Evolutionary conservation across 441 rosid species (phyloP), one percentile per base, ranked within the genome.

Genomic region (Breynia disticha): DNA sequence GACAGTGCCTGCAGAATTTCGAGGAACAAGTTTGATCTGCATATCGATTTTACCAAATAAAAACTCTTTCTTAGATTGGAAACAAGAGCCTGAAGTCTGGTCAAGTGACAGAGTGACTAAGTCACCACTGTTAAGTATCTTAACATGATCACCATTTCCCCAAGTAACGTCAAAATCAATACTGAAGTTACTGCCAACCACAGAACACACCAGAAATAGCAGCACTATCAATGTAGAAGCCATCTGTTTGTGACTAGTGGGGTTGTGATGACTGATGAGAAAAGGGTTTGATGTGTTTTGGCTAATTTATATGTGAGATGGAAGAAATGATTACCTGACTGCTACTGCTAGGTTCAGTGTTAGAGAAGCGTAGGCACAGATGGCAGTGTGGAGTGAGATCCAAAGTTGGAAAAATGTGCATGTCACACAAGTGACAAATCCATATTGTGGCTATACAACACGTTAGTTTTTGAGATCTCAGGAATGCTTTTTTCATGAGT

Each of bases 31-130:
- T 16, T 63, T 63, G 17, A 55, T 43, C 18, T 63, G 55, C 67
- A 56, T 63, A 1, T 63, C 56, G 18, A 63, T 46, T 52, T 63
- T 56, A 13, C 51, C 68, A 19, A 55, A 65, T 16, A 65, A 39
- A 47, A 52, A 68, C 20, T 54, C 39, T 0, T 50, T 55, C 57
- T 51, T 69, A 35, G 69, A 69, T 19, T 64, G 63, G 41, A 69
- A 60, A 1, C 73, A 64, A 0, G 69, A 69, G 16, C 73, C 73
- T 0, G 73, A 69, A 14, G 59, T 45, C 19, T 56, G 32, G 56
- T 69, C 73, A 16, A 69, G 62, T 8, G 59, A 46, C 1, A 69
- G 67, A 17, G 66, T 51, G 16, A 64, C 66, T 4, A 64, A 54
- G 20, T 63, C 21, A 0, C 67, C 67, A 18, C 50, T 44, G 62